Conservation (phyloP, 192 early-diverging fungal genomes). For the Allomyces arbusculus region DNA sequence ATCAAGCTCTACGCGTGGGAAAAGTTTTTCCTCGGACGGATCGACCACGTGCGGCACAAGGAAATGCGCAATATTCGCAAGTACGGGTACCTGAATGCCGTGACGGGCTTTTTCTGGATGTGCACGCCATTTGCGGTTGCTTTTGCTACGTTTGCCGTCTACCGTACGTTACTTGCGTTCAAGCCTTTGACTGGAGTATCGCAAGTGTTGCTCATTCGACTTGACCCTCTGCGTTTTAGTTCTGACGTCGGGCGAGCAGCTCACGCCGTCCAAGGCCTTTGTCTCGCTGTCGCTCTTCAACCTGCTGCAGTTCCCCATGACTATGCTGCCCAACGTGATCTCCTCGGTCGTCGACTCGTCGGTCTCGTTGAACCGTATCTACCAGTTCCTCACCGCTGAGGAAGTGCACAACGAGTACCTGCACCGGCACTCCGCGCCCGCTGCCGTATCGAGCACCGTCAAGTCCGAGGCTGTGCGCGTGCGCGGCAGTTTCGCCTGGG, state of each 20-base stretch:
- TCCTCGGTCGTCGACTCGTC: slow-evolving; percentile 53
- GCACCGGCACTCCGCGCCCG: slow-evolving; percentile 12
- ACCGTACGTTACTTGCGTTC: slow-evolving; percentile 27
- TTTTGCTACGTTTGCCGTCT: slow-evolving; percentile 61
- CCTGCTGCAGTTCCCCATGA: slow-evolving; percentile 69
- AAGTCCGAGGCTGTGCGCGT: background rate
- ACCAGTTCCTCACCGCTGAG: slow-evolving; percentile 54
- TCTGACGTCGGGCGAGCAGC: slow-evolving; percentile 14
- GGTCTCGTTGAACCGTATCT: slow-evolving; percentile 63
- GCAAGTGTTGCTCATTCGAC: too few relatives aligned
- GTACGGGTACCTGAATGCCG: slow-evolving; percentile 45
- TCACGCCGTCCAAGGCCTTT: slow-evolving; percentile 55
- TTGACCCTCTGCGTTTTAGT: too few relatives aligned
- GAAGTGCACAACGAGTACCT: slow-evolving; percentile 57
- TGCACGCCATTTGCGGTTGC: slow-evolving; percentile 78
- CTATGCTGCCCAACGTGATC: slow-evolving; percentile 65
- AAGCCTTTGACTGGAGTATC: too few relatives aligned
- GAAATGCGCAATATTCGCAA: slow-evolving; percentile 58
- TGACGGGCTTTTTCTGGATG: slow-evolving; percentile 55
- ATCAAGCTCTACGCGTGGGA: slow-evolving; percentile 62
- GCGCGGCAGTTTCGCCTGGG: background rate
- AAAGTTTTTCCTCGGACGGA: slow-evolving; percentile 5
- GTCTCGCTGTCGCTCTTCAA: slow-evolving; percentile 83
- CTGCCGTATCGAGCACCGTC: background rate
- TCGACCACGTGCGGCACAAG: slow-evolving; percentile 40